phyloP scores from a whole-genome alignment of 306 rosid genomes.

The Quercus gilva region DNA sequence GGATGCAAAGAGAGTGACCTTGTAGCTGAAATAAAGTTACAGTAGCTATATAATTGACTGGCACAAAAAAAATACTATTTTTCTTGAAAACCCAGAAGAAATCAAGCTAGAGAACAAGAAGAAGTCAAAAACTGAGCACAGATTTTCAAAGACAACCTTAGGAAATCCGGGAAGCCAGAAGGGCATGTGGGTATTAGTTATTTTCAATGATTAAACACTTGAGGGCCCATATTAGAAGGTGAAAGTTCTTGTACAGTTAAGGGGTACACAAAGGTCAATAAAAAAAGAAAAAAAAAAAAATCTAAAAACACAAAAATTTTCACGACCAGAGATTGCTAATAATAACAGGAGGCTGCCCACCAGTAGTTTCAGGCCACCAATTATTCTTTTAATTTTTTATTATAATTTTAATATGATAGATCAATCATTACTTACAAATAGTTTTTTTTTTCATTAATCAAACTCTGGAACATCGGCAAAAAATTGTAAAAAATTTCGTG shows the following conservation, averaged over 20 bases:
- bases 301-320: no score
- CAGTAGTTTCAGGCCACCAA: no score
- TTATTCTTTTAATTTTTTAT: no score
- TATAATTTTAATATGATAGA: no score
- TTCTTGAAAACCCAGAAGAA: background rate
- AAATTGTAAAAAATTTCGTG: no score
- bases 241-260: constrained; percentile 19
- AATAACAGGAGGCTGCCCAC: no score
- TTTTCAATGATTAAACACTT: constrained; percentile 66
- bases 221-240: constrained; percentile 38
- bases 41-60: background rate
- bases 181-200: constrained; percentile 10
- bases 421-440: accelerated
- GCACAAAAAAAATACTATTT: background rate
- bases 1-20: background rate
- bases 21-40: background rate
- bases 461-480: accelerated
- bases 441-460: no score
- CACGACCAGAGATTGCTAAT: no score
- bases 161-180: constrained; percentile 14
- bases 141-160: constrained; percentile 25
- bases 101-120: constrained; percentile 14
- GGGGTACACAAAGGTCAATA: constrained; percentile 3
- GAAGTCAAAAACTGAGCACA: constrained; percentile 14
- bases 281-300: background rate